A percentile compares a stretch with the other conserved stretches of the same genome.
Conservation (phyloP, 2,329 filamentous ascomycete species). For the Celoporthe dispersa region DNA sequence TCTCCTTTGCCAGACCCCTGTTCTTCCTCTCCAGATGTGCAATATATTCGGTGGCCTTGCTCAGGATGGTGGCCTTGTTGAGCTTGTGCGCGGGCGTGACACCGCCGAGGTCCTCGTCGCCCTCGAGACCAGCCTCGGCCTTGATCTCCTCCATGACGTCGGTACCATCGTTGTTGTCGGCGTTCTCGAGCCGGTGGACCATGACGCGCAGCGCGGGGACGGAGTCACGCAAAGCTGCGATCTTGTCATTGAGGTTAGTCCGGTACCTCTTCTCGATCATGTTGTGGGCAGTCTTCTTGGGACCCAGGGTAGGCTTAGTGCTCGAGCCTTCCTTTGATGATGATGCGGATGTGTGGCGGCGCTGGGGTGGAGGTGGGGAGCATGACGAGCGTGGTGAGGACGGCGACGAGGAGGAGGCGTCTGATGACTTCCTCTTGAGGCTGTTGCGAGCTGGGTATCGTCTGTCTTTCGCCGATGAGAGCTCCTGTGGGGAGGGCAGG, state of each 20-base stretch:
- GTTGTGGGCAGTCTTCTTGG: slow-evolving; percentile 95
- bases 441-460: slow-evolving; percentile 32
- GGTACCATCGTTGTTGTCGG: slow-evolving; percentile 40
- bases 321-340: slow-evolving; percentile 22
- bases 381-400: slow-evolving; percentile 32
- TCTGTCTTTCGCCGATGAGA: slow-evolving; percentile 20
- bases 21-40: slow-evolving; percentile 40
- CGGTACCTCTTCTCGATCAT: slow-evolving; percentile 98
- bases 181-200: slow-evolving; percentile 44
- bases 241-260: slow-evolving; percentile 97
- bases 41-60: slow-evolving; percentile 47
- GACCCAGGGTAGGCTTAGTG: slow-evolving; percentile 31
- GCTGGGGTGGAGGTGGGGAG: slow-evolving; percentile 31
- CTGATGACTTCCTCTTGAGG: slow-evolving; percentile 41
- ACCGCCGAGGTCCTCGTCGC: slow-evolving; percentile 40
- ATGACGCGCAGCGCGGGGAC: slow-evolving; percentile 59
- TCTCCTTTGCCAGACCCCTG: slow-evolving; percentile 49
- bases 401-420: slow-evolving; percentile 29
- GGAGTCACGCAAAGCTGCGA: slow-evolving; percentile 81
- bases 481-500: slow-evolving; percentile 14
- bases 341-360: slow-evolving; percentile 16
- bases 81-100: slow-evolving; percentile 45
- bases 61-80: slow-evolving; percentile 49
- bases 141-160: slow-evolving; percentile 36
- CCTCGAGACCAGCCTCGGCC: slow-evolving; percentile 45